phyloP scores from a whole-genome alignment of 192 early-diverging fungal species.

The Nowakowskiella sp. region DNA sequence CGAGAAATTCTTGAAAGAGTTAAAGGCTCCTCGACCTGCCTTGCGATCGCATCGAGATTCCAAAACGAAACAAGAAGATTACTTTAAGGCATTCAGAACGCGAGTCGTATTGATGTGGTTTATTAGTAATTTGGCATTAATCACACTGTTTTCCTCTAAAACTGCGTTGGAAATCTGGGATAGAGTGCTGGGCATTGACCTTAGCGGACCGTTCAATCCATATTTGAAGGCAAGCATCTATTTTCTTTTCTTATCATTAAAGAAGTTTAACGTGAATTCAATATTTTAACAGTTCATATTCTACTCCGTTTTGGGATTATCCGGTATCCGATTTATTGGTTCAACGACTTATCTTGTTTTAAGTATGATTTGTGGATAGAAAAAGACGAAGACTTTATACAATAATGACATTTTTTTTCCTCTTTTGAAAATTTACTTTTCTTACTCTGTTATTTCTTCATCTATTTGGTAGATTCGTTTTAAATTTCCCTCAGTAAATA shows the following conservation, averaged over 20 bases:
- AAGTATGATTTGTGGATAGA: slow-evolving; percentile 53
- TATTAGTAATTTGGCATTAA: slow-evolving; percentile 69
- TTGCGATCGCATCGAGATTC: slow-evolving; percentile 63
- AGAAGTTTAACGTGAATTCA: background rate
- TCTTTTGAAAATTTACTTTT: too few species aligned
- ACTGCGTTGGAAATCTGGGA: slow-evolving; percentile 8
- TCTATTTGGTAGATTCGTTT: too few species aligned
- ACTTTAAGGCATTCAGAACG: slow-evolving; percentile 84
- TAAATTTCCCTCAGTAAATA: too few species aligned
- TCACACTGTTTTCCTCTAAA: slow-evolving; percentile 25
- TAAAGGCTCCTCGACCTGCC: slow-evolving; percentile 39
- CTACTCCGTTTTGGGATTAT: slow-evolving; percentile 70
- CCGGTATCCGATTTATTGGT: slow-evolving; percentile 68
- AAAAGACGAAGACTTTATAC: slow-evolving; percentile 6
- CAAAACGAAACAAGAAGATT: slow-evolving; percentile 81
- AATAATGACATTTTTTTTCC: too few species aligned
- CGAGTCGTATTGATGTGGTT: slow-evolving; percentile 75
- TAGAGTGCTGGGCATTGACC: slow-evolving; percentile 10
- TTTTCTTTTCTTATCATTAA: background rate
- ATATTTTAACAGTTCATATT: slow-evolving; percentile 60
- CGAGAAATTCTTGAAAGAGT: slow-evolving; percentile 61
- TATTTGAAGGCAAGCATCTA: slow-evolving; percentile 38
- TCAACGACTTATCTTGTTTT: slow-evolving; percentile 62
- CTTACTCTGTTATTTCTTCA: too few species aligned
- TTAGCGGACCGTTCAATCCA: slow-evolving; percentile 45